Evolutionary conservation across 441 rosid species (phyloP).

Genomic region (Raphanus hybrid): DNA sequence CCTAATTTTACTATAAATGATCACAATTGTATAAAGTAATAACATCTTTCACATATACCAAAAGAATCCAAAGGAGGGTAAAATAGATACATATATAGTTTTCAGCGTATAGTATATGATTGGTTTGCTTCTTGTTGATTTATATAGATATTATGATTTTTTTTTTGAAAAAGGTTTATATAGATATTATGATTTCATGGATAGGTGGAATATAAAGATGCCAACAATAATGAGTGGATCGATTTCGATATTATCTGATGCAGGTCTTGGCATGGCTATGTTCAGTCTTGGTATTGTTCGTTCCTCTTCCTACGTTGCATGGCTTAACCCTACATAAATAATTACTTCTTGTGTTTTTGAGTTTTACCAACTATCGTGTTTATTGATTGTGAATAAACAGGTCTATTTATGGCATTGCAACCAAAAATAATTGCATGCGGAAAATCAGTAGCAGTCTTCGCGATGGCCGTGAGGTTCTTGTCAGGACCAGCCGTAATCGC

Average conservation of each 20-base stretch:
- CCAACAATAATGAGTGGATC: conserved; percentile 77
- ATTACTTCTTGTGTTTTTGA: background rate
- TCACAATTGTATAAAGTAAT: background rate
- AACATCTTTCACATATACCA: background rate
- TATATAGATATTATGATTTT: background rate
- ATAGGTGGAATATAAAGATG: conserved; percentile 82
- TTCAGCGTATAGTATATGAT: background rate
- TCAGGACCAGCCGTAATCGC: conserved; percentile 95
- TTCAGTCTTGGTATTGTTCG: conserved; percentile 72
- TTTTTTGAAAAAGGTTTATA: background rate
- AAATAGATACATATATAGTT: no score
- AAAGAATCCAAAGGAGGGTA: no score
- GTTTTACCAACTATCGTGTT: background rate
- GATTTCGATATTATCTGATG: conserved; percentile 78
- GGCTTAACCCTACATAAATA: background rate
- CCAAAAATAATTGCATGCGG: conserved; percentile 91
- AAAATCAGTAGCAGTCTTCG: conserved; percentile 80
- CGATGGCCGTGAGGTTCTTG: conserved; percentile 65
- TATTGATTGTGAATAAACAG: conserved; percentile 38
- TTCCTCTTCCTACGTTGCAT: background rate
- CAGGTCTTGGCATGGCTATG: conserved; percentile 96
- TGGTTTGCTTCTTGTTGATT: conserved; percentile 12
- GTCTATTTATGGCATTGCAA: conserved; percentile 90
- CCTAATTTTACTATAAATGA: background rate
- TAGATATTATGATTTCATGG: background rate